A percentile compares a stretch with the other conserved stretches of the same genome.
Conservation (phyloP, 202 grass and related monocot genomes). For the Carex sylvatica region DNA sequence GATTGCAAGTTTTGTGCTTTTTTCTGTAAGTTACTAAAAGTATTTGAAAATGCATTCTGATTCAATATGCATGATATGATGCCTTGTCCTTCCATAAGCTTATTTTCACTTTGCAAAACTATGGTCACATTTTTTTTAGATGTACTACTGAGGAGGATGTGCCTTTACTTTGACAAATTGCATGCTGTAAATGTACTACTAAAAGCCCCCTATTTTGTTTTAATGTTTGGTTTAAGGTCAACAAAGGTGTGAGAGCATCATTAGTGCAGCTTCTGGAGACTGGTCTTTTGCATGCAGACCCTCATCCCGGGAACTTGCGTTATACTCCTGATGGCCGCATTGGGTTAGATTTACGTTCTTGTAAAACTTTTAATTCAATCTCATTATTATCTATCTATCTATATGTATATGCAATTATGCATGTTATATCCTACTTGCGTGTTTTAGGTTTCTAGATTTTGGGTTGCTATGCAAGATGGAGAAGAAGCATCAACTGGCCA, state of each 20-base stretch:
- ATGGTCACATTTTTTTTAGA: background rate
- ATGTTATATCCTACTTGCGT: slow-evolving; percentile 7
- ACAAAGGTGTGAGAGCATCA: slow-evolving; percentile 84
- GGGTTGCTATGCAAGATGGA: slow-evolving; percentile 94
- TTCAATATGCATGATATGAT: background rate
- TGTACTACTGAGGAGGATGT: background rate
- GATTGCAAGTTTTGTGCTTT: background rate
- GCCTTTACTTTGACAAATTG: background rate
- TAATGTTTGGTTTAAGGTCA: slow-evolving; percentile 52
- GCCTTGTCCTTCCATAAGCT: background rate
- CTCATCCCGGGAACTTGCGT: slow-evolving; percentile 86
- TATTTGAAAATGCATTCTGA: background rate
- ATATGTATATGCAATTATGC: slow-evolving; percentile 1
- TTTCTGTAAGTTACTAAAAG: background rate
- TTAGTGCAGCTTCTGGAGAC: slow-evolving; percentile 94
- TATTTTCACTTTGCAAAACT: background rate
- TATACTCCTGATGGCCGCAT: slow-evolving; percentile 86
- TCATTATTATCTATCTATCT: background rate
- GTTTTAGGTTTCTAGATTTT: slow-evolving; percentile 94
- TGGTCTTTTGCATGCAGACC: slow-evolving; percentile 90
- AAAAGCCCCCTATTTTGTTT: slow-evolving; percentile 34
- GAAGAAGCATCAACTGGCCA: slow-evolving; percentile 85
- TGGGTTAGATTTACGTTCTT: slow-evolving; percentile 54
- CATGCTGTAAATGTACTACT: background rate
- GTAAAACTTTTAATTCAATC: background rate